phyloP scores from a whole-genome alignment of 306 rosid species.

The Ormosia semicastrata region DNA sequence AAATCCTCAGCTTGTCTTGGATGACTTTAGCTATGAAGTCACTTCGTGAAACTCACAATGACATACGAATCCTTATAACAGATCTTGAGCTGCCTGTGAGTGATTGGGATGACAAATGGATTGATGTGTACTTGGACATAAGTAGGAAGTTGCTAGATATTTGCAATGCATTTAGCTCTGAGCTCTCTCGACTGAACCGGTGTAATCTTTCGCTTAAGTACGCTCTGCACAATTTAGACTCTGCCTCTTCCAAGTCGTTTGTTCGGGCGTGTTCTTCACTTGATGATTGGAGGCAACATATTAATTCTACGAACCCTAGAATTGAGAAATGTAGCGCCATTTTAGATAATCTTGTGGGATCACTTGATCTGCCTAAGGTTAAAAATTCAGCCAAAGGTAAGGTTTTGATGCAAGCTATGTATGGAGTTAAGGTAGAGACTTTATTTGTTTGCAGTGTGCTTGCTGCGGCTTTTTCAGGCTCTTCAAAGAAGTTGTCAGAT shows the following conservation, averaged over 20 bases:
- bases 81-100: slow-evolving; percentile 68
- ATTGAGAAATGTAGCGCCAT: slow-evolving; percentile 52
- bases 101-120: slow-evolving; percentile 88
- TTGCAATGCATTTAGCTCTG: slow-evolving; percentile 74
- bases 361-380: slow-evolving; percentile 77
- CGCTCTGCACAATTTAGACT: slow-evolving; percentile 57
- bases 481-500: slow-evolving; percentile 46
- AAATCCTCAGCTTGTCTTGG: slow-evolving; percentile 78
- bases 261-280: slow-evolving; percentile 53
- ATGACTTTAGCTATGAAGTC: slow-evolving; percentile 70
- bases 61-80: slow-evolving; percentile 49
- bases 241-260: slow-evolving; percentile 51
- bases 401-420: slow-evolving; percentile 78
- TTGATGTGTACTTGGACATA: slow-evolving; percentile 77
- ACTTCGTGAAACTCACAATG: slow-evolving; percentile 60
- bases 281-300: slow-evolving; percentile 65
- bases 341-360: slow-evolving; percentile 53
- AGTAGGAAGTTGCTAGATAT: slow-evolving; percentile 77
- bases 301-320: slow-evolving; percentile 50
- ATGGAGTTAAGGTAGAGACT: slow-evolving; percentile 77
- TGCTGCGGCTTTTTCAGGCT: slow-evolving; percentile 62
- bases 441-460: slow-evolving; percentile 68
- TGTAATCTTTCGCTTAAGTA: slow-evolving; percentile 63
- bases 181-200: slow-evolving; percentile 73
- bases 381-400: slow-evolving; percentile 85